Evolutionary conservation across 345 rosid species (phyloP).

Genomic region (Eucalyptus camaldulensis): DNA sequence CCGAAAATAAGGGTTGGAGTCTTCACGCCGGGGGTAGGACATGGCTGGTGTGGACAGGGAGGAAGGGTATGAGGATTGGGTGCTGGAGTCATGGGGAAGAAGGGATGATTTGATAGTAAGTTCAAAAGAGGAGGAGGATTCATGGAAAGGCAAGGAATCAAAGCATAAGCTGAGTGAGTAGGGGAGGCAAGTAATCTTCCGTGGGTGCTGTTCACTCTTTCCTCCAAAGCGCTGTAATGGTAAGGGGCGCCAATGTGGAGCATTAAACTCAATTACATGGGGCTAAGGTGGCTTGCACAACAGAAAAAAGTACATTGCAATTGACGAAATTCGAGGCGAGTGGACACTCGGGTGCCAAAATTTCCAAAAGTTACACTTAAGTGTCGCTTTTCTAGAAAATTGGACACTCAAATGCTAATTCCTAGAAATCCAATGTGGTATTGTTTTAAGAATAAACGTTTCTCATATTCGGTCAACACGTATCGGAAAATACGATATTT

Average conservation of each 20-base stretch:
- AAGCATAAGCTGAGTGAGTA: neutral
- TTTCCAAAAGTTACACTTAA: too few relatives aligned
- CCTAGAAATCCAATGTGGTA: too few relatives aligned
- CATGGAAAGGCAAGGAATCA: neutral
- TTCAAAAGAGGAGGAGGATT: slow-evolving; percentile 17
- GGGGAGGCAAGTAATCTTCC: neutral
- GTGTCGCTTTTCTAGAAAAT: too few relatives aligned
- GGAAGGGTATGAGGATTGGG: neutral
- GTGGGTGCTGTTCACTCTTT: neutral
- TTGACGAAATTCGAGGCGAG: too few relatives aligned
- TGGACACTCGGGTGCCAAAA: fast-evolving
- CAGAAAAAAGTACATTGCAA: too few relatives aligned
- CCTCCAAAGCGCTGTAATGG: neutral
- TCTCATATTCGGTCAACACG: fast-evolving
- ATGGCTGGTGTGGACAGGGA: neutral
- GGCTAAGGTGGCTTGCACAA: neutral
- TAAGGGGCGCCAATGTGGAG: neutral
- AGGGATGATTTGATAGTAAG: neutral
- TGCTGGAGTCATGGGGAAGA: neutral
- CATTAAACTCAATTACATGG: neutral
- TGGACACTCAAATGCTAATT: too few relatives aligned
- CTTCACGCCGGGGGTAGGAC: slow-evolving; percentile 4
- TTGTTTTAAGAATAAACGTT: too few relatives aligned
- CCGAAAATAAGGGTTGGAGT: slow-evolving; percentile 54
- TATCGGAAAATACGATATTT: fast-evolving